phyloP scores from a whole-genome alignment of 768 basidiomycete species.

The Boletellus sp. region DNA sequence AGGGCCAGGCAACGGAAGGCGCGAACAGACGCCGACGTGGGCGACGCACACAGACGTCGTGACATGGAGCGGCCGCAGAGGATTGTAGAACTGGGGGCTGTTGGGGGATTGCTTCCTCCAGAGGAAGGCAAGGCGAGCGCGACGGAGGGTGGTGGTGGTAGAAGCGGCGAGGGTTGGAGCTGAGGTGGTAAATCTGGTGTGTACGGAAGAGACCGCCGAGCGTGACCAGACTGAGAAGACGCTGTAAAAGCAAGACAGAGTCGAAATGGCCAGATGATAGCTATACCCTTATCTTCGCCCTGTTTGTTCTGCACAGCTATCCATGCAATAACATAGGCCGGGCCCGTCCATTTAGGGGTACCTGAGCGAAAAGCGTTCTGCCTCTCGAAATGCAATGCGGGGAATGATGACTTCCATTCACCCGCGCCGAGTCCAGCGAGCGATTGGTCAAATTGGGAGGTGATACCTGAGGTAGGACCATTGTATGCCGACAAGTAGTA shows the following conservation, averaged over 20 bases:
- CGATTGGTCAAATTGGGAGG: slow-evolving; percentile 59
- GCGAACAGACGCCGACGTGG: slow-evolving; percentile 37
- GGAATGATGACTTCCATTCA: slow-evolving; percentile 38
- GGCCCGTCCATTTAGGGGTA: slow-evolving; percentile 14
- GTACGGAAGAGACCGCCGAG: slow-evolving; percentile 44
- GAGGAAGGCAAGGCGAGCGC: slow-evolving; percentile 20
- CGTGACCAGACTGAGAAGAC: slow-evolving; percentile 33
- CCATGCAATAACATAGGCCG: slow-evolving; percentile 64
- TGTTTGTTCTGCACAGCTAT: slow-evolving; percentile 72
- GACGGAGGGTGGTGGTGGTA: slow-evolving; percentile 35
- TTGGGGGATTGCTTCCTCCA: not conserved
- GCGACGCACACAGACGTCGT: slow-evolving; percentile 32
- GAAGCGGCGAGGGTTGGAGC: slow-evolving; percentile 52
- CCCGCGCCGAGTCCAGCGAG: slow-evolving; percentile 61
- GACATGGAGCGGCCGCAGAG: slow-evolving; percentile 28
- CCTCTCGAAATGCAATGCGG: slow-evolving; percentile 15
- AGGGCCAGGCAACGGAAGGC: slow-evolving; percentile 52
- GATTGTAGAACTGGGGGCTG: slow-evolving; percentile 6
- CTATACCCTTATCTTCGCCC: slow-evolving; percentile 75
- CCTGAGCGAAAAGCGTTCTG: slow-evolving; percentile 20
- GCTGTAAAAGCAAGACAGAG: slow-evolving; percentile 52
- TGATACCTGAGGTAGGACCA: slow-evolving; percentile 60
- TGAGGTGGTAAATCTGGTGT: slow-evolving; percentile 65
- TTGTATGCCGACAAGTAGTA: slow-evolving; percentile 68
- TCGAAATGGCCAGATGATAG: slow-evolving; percentile 66